Base-by-base conservation (phyloP, 192 early-diverging fungal species). In the Diversispora eburnea region DNA sequence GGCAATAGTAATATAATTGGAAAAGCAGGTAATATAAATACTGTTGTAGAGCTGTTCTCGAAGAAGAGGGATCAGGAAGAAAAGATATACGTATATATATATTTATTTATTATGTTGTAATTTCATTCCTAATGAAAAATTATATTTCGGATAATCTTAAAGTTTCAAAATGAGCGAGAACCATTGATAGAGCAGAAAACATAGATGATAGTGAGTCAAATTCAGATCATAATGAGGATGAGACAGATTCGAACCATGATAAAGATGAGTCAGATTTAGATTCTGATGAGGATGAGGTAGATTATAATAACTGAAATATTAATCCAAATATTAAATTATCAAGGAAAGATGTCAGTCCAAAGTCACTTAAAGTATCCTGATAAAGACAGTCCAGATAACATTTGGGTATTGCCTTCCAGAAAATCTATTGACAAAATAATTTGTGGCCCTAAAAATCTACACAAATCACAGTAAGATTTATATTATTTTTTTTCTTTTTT, bases 141-240 rank as follows among this genome's bases (percentile, higher is more conserved):
- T 19, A 64, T 47, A 12, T 64, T 64, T 64, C 43, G 61, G 43
- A 64, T 43, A 19, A n/a, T 64, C 15, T 46, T 45, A 64, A 64
- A 46, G 61, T 62, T 42, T 9, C 19, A 64, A 64, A 64, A 43
- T n/a, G n/a, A 19, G 47, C 62, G 20, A 63, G 45, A 45, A 43
- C 61, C 42, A 22, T 49, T 49, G 65, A 67, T 67, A 67, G 39
- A 67, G 65, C 65, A 67, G 65, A 67, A 67, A 67, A 67, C 39
- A 67, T 67, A 49, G 65, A 67, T 19, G 65, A 49, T 67, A 19
- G 65, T 49, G 42, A 42, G 65, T 12, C 13, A 67, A 20, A 67
- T 63, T n/a, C 43, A 22, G 22, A 63, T 63, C 15, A 63, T 63
- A 45, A 63, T 63, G 43, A 63, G 33, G 61, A 43, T 10, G 61